Evolutionary conservation across 768 basidiomycete genomes (phyloP), one percentile per base, ranked within the genome.

Genomic region (Suillus brevipes): DNA sequence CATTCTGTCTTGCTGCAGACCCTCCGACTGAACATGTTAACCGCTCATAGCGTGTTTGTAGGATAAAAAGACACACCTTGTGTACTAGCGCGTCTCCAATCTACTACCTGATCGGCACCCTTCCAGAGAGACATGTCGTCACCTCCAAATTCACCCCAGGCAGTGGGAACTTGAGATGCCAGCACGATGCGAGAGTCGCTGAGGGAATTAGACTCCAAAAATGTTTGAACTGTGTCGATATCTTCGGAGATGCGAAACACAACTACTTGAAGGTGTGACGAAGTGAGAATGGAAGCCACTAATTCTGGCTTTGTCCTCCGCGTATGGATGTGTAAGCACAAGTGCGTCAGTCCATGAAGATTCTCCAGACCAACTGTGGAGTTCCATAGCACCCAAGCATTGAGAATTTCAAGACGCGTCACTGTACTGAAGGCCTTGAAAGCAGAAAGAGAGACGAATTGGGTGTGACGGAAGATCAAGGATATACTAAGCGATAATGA

Each of bases 1-100:
- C 77, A 1, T 75, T 78, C 12, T 78, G 73, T 67, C 79, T 91
- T 12, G 89, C 88, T 4, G 71, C 70, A 3, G 91, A 92, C 20
- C 43, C 43, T 45, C 43, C 43, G 20, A 10, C 6, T 10, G 43
- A 45, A 45, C 0, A 8, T 10, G 6, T 45, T 45, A 45, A 18
- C 43, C 43, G 0, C 1, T 47, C 20, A 47, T 10, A 47, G 45
- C 0, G n/a, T n/a, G 45, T 4, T 4, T 45, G 20, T 3, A 47
- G 0, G 9, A 47, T 47, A 47, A 1, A 47, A 1, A 47, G 20
- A 47, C 45, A 47, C 12, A 0, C 45, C 45, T 47, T 47, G 45
- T 0, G 45, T n/a, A 45, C 20, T 45, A 45, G 45, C 5, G 10
- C 10, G 4, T 3, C 45, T 47, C 45, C 45, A 47, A 47, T 47